Percentiles rank a stretch among this genome's conserved stretches.
Conservation (phyloP, 805 yeast species). For the Soucietia sequanensis region DNA sequence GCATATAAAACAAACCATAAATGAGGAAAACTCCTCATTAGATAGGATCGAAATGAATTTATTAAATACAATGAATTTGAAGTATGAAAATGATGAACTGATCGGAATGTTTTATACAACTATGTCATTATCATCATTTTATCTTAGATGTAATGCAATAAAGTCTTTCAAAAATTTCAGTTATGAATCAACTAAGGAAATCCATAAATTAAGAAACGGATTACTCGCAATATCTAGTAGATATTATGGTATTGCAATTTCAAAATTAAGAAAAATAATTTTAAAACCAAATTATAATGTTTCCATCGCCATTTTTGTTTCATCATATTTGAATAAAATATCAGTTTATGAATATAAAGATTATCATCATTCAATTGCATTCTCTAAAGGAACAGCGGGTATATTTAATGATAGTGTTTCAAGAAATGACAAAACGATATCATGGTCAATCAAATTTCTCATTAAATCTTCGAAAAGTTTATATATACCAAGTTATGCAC, state of each 20-base stretch:
- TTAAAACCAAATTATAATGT: slow-evolving; percentile 8
- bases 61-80: too few relatives aligned
- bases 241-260: slow-evolving; percentile 13
- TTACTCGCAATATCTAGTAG: slow-evolving; percentile 7
- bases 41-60: too few relatives aligned
- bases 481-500: slow-evolving; percentile 15
- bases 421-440: background rate
- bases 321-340: slow-evolving; percentile 18
- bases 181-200: background rate
- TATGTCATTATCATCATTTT: background rate
- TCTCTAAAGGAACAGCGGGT: slow-evolving; percentile 19
- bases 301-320: slow-evolving; percentile 15
- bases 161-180: background rate
- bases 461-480: slow-evolving; percentile 14
- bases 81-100: background rate
- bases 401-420: slow-evolving; percentile 14
- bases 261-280: slow-evolving; percentile 5
- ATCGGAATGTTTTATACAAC: background rate
- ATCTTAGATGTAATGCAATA: background rate
- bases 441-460: slow-evolving; percentile 12
- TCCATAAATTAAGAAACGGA: slow-evolving; percentile 2
- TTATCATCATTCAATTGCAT: slow-evolving; percentile 15
- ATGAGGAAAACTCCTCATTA: too few relatives aligned
- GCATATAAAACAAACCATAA: too few relatives aligned
- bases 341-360: slow-evolving; percentile 19